A percentile compares a stretch with the other conserved stretches of the same genome.
These are phyloP conservation scores for Acer yangbiense DNA, from an alignment of 345 rosid species.

Conservation along the genomic window DNA sequence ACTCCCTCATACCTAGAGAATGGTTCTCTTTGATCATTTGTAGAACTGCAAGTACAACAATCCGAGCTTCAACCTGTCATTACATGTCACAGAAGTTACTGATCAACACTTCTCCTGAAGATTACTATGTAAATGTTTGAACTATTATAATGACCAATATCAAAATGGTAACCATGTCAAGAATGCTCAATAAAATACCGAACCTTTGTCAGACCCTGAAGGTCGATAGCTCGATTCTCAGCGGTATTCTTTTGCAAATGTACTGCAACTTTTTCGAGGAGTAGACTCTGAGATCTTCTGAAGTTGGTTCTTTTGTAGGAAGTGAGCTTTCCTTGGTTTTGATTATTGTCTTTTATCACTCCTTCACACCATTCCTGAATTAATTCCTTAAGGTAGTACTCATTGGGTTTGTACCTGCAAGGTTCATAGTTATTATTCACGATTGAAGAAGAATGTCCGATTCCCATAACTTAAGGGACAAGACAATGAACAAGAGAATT, in stretches of 20 bases:
- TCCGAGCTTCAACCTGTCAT: constrained; percentile 87
- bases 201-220: constrained; percentile 84
- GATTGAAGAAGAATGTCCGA: neutral
- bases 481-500: constrained; percentile 3
- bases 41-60: constrained; percentile 84
- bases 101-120: neutral
- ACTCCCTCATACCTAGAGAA: constrained; percentile 44
- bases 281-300: constrained; percentile 55
- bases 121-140: neutral
- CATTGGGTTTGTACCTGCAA: constrained; percentile 79
- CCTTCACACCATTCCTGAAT: constrained; percentile 99
- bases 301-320: constrained; percentile 39
- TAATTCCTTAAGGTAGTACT: constrained; percentile 76
- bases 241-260: constrained; percentile 59
- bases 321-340: constrained; percentile 34
- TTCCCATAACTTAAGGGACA: neutral
- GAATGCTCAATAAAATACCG: neutral
- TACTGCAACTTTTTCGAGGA: constrained; percentile 78
- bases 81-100: constrained; percentile 25
- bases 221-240: constrained; percentile 67
- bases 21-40: constrained; percentile 89
- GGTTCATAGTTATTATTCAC: constrained; percentile 5
- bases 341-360: constrained; percentile 57
- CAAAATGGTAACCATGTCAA: neutral
- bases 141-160: neutral